These are phyloP conservation scores for Oleoguttula mirabilis DNA, from an alignment of 495 filamentous ascomycete species.

Conservation along the genomic window DNA sequence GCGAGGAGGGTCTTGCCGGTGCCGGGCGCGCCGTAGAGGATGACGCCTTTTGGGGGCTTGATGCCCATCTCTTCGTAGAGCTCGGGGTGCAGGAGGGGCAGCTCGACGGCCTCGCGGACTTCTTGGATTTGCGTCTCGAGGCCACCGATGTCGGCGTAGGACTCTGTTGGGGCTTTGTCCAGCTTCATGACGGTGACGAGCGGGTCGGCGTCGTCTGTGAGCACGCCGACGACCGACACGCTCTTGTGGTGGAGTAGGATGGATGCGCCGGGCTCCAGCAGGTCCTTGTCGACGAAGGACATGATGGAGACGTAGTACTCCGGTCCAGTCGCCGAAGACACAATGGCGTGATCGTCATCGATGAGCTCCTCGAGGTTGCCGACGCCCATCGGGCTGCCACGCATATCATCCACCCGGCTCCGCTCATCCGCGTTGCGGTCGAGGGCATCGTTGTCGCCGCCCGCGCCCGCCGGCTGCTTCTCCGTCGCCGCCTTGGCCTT, in stretches of 20 bases:
- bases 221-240: slow-evolving; percentile 92
- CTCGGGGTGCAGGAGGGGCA: slow-evolving; percentile 91
- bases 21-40: slow-evolving; percentile 93
- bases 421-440: slow-evolving; percentile 92
- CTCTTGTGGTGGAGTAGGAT: slow-evolving; percentile 96
- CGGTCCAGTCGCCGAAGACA: slow-evolving; percentile 90
- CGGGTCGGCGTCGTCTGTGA: slow-evolving; percentile 94
- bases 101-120: slow-evolving; percentile 90
- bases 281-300: slow-evolving; percentile 99
- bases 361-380: slow-evolving; percentile 98
- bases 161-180: slow-evolving; percentile 96
- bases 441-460: slow-evolving; percentile 47
- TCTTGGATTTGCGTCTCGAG: slow-evolving; percentile 93
- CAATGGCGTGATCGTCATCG: slow-evolving; percentile 98
- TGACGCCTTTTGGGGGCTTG: slow-evolving; percentile 98
- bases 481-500: slow-evolving; percentile 74
- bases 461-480: slow-evolving; percentile 41
- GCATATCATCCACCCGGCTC: slow-evolving; percentile 94
- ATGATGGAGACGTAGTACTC: slow-evolving; percentile 99
- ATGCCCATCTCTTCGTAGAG: slow-evolving; percentile 99
- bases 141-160: slow-evolving; percentile 97
- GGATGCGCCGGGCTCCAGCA: slow-evolving; percentile 90
- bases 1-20: slow-evolving; percentile 96
- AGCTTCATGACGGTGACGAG: slow-evolving; percentile 98
- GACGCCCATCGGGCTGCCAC: slow-evolving; percentile 96